Percentiles rank a stretch among this genome's conserved stretches.
Conservation (phyloP, 768 basidiomycete genomes). For the Dendrothele bispora region DNA sequence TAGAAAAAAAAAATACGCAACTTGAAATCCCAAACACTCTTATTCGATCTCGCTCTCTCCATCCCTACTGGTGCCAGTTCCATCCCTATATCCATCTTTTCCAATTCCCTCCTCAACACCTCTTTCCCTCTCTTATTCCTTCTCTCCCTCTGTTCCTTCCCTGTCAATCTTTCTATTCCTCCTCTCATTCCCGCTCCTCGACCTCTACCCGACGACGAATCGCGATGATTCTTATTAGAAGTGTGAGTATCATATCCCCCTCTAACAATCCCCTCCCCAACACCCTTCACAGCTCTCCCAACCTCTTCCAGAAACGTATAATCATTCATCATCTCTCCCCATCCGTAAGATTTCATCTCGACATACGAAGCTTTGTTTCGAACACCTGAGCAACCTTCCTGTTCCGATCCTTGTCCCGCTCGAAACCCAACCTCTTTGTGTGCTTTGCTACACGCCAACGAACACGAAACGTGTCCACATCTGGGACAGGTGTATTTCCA, state of each 20-base stretch:
- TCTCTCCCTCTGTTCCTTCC: conserved; percentile 26
- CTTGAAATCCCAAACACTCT: conserved; percentile 84
- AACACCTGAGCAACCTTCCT: conserved; percentile 66
- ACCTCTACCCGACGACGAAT: no score
- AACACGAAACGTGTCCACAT: conserved; percentile 72
- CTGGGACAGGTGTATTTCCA: conserved; percentile 81
- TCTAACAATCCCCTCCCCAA: conserved; percentile 69
- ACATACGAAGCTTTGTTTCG: conserved; percentile 75
- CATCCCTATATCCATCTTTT: conserved; percentile 66
- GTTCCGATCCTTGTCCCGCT: no score
- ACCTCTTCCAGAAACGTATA: conserved; percentile 86
- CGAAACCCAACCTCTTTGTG: conserved; percentile 69
- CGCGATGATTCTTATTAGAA: conserved; percentile 1
- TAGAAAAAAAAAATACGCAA: conserved; percentile 34
- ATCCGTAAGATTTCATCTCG: conserved; percentile 80
- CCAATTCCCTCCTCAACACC: conserved; percentile 66
- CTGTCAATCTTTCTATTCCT: conserved; percentile 23
- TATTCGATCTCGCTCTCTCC: conserved; percentile 74
- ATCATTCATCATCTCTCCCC: conserved; percentile 88
- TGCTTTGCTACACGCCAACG: conserved; percentile 60
- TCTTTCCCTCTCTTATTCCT: conserved; percentile 58
- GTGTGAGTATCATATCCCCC: conserved; percentile 49
- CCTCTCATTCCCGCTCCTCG: conserved; percentile 13
- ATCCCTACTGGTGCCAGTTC: conserved; percentile 81
- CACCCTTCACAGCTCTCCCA: conserved; percentile 69